phyloP scores from a whole-genome alignment of 225 moss, liverwort and hornwort species.

The Thuidium tamariscinum region DNA sequence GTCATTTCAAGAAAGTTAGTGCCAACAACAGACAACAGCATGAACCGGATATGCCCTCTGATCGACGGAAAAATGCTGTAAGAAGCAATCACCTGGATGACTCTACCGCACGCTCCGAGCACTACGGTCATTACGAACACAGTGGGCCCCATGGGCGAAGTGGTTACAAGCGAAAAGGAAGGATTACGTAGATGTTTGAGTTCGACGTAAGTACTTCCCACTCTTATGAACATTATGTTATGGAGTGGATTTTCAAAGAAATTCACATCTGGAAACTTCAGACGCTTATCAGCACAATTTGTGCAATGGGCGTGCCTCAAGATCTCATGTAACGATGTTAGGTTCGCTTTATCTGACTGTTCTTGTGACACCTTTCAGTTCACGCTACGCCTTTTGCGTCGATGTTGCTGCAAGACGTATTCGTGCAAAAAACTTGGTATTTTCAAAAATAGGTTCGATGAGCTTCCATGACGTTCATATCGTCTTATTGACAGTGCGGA shows the following conservation, averaged over 20 bases:
- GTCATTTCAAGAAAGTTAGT: background rate
- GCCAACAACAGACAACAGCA: background rate
- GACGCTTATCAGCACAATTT: background rate
- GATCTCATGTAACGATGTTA: background rate
- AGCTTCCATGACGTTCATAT: background rate
- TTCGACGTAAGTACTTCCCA: background rate
- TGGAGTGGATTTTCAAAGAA: background rate
- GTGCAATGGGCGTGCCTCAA: background rate
- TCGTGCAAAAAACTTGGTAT: background rate
- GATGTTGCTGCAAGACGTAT: background rate
- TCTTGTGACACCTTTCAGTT: background rate
- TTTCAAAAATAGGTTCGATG: background rate
- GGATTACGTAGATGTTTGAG: background rate
- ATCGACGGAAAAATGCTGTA: background rate
- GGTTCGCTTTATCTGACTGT: background rate
- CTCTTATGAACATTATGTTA: background rate
- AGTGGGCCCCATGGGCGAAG: background rate
- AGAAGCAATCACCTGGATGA: background rate
- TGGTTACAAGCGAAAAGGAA: slow-evolving; percentile 6
- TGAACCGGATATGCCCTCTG: background rate
- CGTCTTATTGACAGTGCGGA: background rate
- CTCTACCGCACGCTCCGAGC: background rate
- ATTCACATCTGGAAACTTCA: background rate
- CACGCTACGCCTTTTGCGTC: background rate
- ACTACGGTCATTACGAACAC: slow-evolving; percentile 17